Conservation (phyloP, 805 yeast species). For the Candida cerambycidarum region DNA sequence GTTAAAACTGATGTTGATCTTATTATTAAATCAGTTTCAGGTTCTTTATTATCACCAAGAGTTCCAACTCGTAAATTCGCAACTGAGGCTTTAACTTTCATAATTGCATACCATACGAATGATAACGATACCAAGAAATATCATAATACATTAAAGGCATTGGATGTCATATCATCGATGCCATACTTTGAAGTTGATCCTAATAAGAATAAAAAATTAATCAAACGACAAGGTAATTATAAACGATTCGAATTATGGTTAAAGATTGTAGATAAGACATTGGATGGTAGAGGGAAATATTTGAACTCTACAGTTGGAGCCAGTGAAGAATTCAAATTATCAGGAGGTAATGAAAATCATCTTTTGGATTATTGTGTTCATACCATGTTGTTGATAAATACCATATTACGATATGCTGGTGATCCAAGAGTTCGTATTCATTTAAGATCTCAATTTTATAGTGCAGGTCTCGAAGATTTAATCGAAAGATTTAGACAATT, state of each 20-base stretch:
- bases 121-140: conserved; percentile 41
- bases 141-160: conserved; percentile 54
- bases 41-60: conserved; percentile 73
- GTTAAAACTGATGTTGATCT: conserved; percentile 45
- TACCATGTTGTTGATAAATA: conserved; percentile 68
- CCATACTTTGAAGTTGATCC: conserved; percentile 41
- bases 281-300: conserved; percentile 80
- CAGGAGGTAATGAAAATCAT: conserved; percentile 55
- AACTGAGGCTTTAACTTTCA: conserved; percentile 65
- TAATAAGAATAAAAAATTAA: conserved; percentile 20
- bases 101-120: conserved; percentile 39
- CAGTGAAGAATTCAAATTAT: conserved; percentile 69
- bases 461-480: conserved; percentile 55
- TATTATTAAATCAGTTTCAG: conserved; percentile 60
- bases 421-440: conserved; percentile 51
- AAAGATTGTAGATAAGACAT: conserved; percentile 57
- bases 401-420: conserved; percentile 51
- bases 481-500: conserved; percentile 53
- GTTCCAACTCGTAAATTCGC: conserved; percentile 75
- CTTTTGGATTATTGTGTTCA: conserved; percentile 70
- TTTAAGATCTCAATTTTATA: conserved; percentile 58
- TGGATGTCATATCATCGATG: conserved; percentile 42
- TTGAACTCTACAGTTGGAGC: conserved; percentile 93
- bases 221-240: conserved; percentile 35
- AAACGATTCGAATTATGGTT: conserved; percentile 73